A percentile compares a stretch with the other conserved stretches of the same genome.
Evolutionary conservation across 345 rosid species (phyloP).

Genomic region (Rubroshorea leprosula): DNA sequence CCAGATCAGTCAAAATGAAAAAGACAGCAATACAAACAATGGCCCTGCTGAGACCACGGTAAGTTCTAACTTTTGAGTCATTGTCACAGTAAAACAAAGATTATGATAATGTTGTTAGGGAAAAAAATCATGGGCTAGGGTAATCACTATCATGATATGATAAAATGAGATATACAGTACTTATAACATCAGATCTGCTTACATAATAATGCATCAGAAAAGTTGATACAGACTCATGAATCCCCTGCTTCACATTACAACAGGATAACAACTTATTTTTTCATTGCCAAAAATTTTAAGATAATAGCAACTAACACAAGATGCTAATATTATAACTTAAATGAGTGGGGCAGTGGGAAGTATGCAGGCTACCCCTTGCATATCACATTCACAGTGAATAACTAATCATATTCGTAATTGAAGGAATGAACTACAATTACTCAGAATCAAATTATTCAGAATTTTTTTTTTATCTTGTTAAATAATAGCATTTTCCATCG

Average conservation of each 20-base stretch:
- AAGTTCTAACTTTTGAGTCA: slow-evolving; percentile 10
- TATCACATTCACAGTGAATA: background rate
- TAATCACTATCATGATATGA: slow-evolving; percentile 14
- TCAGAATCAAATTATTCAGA: background rate
- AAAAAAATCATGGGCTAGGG: slow-evolving; percentile 10
- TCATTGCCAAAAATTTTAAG: background rate
- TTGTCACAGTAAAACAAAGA: background rate
- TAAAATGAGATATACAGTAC: slow-evolving; percentile 11
- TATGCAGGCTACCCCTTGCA: background rate
- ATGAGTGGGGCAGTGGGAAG: background rate
- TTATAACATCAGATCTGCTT: slow-evolving; percentile 10
- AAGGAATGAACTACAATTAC: no score
- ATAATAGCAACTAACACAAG: slow-evolving; percentile 1
- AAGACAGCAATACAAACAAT: background rate
- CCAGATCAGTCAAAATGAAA: background rate
- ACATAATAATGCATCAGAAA: slow-evolving; percentile 5
- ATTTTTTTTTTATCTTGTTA: background rate
- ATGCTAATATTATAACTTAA: background rate
- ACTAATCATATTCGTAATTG: background rate
- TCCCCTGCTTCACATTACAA: slow-evolving; percentile 20
- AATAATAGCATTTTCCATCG: background rate
- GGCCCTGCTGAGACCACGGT: background rate
- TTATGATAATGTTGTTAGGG: slow-evolving; percentile 6
- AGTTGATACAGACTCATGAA: background rate
- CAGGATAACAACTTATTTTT: slow-evolving; percentile 22